Base-by-base conservation (phyloP, 306 rosid genomes). In the Crotalaria pallida region DNA sequence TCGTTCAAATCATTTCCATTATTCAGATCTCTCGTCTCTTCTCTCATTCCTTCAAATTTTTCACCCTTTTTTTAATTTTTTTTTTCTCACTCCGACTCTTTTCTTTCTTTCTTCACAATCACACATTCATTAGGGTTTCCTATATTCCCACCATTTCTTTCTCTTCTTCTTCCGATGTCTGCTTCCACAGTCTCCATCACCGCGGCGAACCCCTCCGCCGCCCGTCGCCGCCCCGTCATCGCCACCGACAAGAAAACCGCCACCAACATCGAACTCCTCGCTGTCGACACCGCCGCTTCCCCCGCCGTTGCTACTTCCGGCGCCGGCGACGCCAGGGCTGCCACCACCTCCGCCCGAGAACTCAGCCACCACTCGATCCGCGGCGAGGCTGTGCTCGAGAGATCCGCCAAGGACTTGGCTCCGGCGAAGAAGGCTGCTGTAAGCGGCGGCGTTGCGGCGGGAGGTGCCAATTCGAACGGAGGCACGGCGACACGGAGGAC, bases 131-230 rank as follows among this genome's bases (percentile, higher is more conserved):
- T 66, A 65, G 74, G 79, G 67, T 75, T 75, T 75, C 53, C 43
- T 15, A 65, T 22, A 68, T 34, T 76, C 26, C 0, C 52, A 7
- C 0, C 9, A 7, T 22, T 75, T 66, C 16, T 3, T 3, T 3
- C 3, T 41, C 3, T 0, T 2, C 26, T 0, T 27, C 2, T 15
- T 52, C 81, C 65, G 79, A 95, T 95, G 99, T 91, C 99, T 74
- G 96, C 99, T 75, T 91, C 99, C 77, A 89, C 96, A 44, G 90
- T 89, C 10, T 91, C 99, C 6, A 88, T 91, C 47, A 86, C 97
- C 83, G 96, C 96, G 75, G 88, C 96, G 58, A 89, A 82, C 75
- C 96, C 97, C 74, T 11, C 47, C 4, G 79, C 85, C 61, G 41
- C 89, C 27, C 96, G 99, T 55, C 90, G 97, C 71, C 84, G 96